These are phyloP conservation scores for Aureobasidium mangrovei DNA, from an alignment of 2,329 filamentous ascomycete genomes.

Conservation along the genomic window DNA sequence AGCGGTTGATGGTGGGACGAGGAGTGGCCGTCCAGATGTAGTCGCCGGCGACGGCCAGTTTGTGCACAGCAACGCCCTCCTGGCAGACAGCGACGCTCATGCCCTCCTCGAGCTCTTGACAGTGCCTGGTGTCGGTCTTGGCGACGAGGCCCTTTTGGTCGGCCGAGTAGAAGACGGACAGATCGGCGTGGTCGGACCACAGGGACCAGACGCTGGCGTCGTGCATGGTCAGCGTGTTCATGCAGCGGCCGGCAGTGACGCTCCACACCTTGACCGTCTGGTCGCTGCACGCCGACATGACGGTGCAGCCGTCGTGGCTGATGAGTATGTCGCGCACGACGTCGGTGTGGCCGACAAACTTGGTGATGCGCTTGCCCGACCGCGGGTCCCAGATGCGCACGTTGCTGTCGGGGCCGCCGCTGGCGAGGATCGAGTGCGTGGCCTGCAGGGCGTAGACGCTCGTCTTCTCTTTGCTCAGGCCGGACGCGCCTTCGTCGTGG, in stretches of 20 bases:
- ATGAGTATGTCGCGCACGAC: constrained; percentile 87
- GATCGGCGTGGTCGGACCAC: constrained; percentile 75
- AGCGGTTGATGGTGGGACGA: constrained; percentile 85
- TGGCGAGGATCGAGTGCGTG: constrained; percentile 72
- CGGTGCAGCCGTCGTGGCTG: constrained; percentile 77
- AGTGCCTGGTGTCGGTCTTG: constrained; percentile 81
- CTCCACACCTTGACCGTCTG: constrained; percentile 98
- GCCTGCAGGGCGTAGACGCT: constrained; percentile 87
- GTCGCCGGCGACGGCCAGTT: constrained; percentile 55
- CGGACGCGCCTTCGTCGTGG: constrained; percentile 65
- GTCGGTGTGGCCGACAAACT: constrained; percentile 93
- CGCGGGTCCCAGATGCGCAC: constrained; percentile 87
- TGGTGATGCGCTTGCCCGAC: constrained; percentile 83
- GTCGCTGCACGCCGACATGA: constrained; percentile 90
- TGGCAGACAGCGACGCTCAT: constrained; percentile 84
- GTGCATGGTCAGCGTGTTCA: constrained; percentile 98
- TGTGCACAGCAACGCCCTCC: constrained; percentile 75
- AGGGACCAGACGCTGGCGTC: constrained; percentile 97
- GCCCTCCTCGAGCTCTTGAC: constrained; percentile 70
- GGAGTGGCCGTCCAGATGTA: constrained; percentile 86
- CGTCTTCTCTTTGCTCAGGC: constrained; percentile 70
- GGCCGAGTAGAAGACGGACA: constrained; percentile 88
- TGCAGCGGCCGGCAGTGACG: constrained; percentile 85
- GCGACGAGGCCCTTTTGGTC: constrained; percentile 90
- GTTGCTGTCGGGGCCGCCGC: constrained; percentile 87